Base-by-base conservation (phyloP, 331 rosid species). In the Erythrophleum ivorense region DNA sequence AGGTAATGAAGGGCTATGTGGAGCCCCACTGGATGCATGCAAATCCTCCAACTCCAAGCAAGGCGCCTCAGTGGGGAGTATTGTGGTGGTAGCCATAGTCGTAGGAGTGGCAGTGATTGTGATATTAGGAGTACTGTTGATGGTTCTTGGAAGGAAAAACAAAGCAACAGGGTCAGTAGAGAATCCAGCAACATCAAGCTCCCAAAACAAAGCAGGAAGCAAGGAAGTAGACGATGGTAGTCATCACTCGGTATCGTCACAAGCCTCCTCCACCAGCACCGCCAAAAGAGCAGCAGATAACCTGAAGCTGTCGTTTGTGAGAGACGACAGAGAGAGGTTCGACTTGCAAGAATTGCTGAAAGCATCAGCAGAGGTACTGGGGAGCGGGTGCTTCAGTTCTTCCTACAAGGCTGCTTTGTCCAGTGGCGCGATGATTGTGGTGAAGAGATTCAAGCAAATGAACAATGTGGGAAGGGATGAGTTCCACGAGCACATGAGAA, bases 391-490 rank as follows among this genome's bases (percentile, higher is more conserved):
- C 80, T 87, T 83, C 72, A 97, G 98, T 45, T 92, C 98, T 54
- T 89, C 98, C 36, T 96, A 96, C 80, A 96, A 92, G 88, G 98
- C 97, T 29, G 85, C 81, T 33, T 6, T 96, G 82, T 0, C 50
- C 38, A 79, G 19, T 21, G 97, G 98, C 6, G 75, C 88, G 4
- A 58, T 43, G 8, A 87, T 92, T 87, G 97, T 94, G 16, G 98
- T 96, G 52, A 96, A 96, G 93, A 89, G 97, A 79, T 92, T 88
- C 73, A 92, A 88, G 85, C 91, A 93, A 69, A 92, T 96, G 99
- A 96, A 96, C 90, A 93, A 92, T 73, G 88, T 91, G 9, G 92
- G 88, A 0, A 91, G 40, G 78, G 89, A 88, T 54, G 99, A 96
- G 74, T 96, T 96, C 85, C 86, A 86, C 0, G 93, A 91, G 43